Evolutionary conservation across 805 yeast genomes (phyloP).

Genomic region (Metschnikowia gelsemii): DNA sequence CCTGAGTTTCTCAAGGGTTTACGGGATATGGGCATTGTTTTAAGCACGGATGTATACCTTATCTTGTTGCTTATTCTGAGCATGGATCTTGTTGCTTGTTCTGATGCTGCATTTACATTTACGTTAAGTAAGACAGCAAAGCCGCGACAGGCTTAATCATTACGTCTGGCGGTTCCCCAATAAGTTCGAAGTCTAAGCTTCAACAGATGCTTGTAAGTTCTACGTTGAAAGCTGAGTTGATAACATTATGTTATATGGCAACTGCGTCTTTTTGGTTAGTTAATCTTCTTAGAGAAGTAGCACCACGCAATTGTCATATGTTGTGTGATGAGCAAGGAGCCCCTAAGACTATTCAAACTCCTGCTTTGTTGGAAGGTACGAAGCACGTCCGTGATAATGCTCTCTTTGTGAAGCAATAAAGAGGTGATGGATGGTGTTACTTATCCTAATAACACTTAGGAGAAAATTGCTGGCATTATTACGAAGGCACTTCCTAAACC

Average conservation of each 20-base stretch:
- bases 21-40: not conserved
- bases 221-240: not conserved
- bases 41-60: too few relatives aligned
- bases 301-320: constrained; percentile 1
- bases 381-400: constrained; percentile 4
- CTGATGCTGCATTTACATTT: constrained; percentile 4
- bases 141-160: constrained; percentile 1
- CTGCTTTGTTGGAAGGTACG: constrained; percentile 1
- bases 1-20: not conserved
- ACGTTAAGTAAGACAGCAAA: not conserved
- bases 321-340: constrained; percentile 10
- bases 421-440: too few relatives aligned
- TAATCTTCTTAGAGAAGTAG: not conserved
- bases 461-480: constrained; percentile 3
- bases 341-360: constrained; percentile 2
- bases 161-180: not conserved
- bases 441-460: constrained; percentile 2
- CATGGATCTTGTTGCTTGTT: too few relatives aligned
- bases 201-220: not conserved
- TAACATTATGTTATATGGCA: constrained; percentile 3
- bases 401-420: not conserved
- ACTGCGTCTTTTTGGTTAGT: not conserved
- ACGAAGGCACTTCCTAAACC: constrained; percentile 2
- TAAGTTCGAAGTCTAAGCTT: constrained; percentile 1
- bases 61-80: too few relatives aligned